A percentile compares a stretch with the other conserved stretches of the same genome.
Evolutionary conservation across 148 eudicot species (phyloP).

Genomic region (Vaccinium myrtillus): DNA sequence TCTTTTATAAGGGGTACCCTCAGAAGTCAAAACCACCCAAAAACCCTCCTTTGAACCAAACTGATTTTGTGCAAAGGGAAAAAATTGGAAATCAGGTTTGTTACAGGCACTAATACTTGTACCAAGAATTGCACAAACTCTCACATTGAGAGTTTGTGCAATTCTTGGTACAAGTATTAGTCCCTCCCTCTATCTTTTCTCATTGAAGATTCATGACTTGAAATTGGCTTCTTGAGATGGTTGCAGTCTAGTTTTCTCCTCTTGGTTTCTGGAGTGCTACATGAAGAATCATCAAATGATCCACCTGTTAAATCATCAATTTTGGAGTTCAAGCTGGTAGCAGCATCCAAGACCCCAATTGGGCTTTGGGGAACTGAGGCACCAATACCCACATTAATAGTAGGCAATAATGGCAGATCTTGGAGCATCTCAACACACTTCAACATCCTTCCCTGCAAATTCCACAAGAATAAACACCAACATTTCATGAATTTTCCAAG

Average conservation of each 20-base stretch:
- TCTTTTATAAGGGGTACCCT: neutral
- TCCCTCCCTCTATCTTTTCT: neutral
- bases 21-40: neutral
- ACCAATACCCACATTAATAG: constrained; percentile 12
- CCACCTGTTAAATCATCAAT: constrained; percentile 40
- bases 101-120: too few relatives aligned
- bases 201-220: neutral
- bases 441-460: constrained; percentile 53
- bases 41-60: neutral
- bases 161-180: too few relatives aligned
- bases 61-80: neutral
- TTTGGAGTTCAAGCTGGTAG: constrained; percentile 51
- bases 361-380: constrained; percentile 52
- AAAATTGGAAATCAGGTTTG: neutral
- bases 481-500: neutral
- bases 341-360: constrained; percentile 66
- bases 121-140: too few relatives aligned
- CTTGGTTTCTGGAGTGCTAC: neutral
- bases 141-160: too few relatives aligned
- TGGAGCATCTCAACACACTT: constrained; percentile 59
- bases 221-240: constrained; percentile 1
- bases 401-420: constrained; percentile 18
- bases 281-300: neutral
- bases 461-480: neutral
- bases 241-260: neutral